Conservation (phyloP, 2,329 filamentous ascomycete genomes). For the Trichoderma oligosporum region DNA sequence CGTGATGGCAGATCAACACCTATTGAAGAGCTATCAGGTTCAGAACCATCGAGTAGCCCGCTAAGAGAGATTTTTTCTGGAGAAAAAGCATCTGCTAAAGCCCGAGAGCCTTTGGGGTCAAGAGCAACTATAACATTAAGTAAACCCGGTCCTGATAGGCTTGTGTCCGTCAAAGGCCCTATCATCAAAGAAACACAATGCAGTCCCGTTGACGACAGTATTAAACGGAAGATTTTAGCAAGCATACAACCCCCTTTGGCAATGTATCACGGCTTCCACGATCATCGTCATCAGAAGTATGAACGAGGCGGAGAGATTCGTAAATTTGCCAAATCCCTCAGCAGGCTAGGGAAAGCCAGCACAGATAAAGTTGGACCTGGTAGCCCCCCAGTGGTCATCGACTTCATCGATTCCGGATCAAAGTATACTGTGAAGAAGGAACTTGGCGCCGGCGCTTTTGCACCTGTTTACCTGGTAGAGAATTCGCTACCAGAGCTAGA, state of each 20-base stretch:
- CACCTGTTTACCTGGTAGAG: slow-evolving; percentile 89
- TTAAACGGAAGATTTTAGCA: slow-evolving; percentile 71
- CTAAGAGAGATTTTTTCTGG: slow-evolving; percentile 62
- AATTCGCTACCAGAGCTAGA: slow-evolving; percentile 54
- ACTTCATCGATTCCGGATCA: slow-evolving; percentile 61
- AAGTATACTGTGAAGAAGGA: slow-evolving; percentile 79
- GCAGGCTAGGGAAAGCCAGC: slow-evolving; percentile 53
- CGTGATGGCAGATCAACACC: slow-evolving; percentile 32
- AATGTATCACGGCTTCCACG: slow-evolving; percentile 75
- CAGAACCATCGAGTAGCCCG: slow-evolving; percentile 63
- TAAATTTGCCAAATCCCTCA: slow-evolving; percentile 68
- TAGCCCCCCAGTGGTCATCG: slow-evolving; percentile 60
- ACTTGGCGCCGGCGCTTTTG: slow-evolving; percentile 89
- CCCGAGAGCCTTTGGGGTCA: slow-evolving; percentile 48
- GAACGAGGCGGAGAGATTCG: slow-evolving; percentile 73
- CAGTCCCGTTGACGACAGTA: slow-evolving; percentile 78
- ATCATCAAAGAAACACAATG: slow-evolving; percentile 80
- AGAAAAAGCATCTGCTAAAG: slow-evolving; percentile 43
- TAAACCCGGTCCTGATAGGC: slow-evolving; percentile 36
- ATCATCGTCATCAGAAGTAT: slow-evolving; percentile 61
- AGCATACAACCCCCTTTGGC: slow-evolving; percentile 69
- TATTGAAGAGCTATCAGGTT: slow-evolving; percentile 34
- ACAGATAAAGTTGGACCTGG: slow-evolving; percentile 58
- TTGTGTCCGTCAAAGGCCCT: slow-evolving; percentile 56
- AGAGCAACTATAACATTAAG: slow-evolving; percentile 38